Conservation (phyloP, 208 protist species). For the Trypanosoma congolense region DNA sequence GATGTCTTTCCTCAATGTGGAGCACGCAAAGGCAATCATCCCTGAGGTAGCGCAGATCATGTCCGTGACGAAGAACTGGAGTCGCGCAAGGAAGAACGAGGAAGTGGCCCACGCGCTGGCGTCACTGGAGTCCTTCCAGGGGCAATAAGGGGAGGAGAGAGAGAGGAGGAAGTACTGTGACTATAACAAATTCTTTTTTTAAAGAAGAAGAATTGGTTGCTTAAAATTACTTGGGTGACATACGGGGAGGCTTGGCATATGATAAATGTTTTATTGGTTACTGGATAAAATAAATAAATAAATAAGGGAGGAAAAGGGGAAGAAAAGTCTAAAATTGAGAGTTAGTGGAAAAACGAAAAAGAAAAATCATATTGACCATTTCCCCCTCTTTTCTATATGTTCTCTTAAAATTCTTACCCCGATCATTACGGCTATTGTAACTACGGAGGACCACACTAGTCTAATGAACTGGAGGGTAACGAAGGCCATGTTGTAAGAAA, state of each 20-base stretch:
- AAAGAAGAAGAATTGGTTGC: too few relatives aligned
- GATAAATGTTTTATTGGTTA: background rate
- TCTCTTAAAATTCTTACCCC: too few relatives aligned
- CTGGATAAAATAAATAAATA: background rate
- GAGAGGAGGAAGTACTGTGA: too few relatives aligned
- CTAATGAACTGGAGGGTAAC: too few relatives aligned
- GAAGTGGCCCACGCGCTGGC: constrained; percentile 54
- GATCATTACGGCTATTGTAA: too few relatives aligned
- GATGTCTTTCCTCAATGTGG: constrained; percentile 83
- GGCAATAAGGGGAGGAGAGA: background rate
- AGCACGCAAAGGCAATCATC: constrained; percentile 55
- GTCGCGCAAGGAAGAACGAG: constrained; percentile 26
- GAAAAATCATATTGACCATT: too few relatives aligned
- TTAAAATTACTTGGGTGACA: too few relatives aligned
- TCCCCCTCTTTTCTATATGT: too few relatives aligned
- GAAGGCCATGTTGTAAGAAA: background rate
- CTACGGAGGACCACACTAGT: too few relatives aligned
- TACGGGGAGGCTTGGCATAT: too few relatives aligned
- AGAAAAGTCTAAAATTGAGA: background rate
- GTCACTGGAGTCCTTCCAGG: constrained; percentile 41
- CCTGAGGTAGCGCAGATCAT: constrained; percentile 86
- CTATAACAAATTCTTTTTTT: too few relatives aligned
- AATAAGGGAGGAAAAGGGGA: background rate
- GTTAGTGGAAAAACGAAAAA: constrained; percentile 8
- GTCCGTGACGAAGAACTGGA: constrained; percentile 77